phyloP scores from a whole-genome alignment of 768 basidiomycete species.

The Russula olivacea region DNA sequence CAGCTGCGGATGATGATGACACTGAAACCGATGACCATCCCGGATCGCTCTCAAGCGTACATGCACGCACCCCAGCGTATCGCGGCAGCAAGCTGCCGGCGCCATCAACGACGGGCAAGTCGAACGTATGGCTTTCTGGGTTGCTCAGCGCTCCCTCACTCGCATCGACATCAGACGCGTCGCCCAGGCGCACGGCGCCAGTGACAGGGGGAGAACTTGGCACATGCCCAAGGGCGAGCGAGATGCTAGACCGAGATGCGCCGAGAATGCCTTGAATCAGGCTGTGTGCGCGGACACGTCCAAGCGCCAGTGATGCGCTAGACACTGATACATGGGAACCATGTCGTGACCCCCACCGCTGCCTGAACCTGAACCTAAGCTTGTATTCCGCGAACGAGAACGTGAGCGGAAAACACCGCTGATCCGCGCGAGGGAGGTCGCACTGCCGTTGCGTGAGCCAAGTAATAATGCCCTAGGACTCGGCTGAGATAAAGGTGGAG shows the following conservation, averaged over 20 bases:
- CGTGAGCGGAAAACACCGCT: constrained; percentile 26
- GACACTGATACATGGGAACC: constrained; percentile 27
- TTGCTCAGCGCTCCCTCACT: constrained; percentile 43
- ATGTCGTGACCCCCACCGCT: constrained; percentile 28
- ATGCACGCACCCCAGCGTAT: constrained; percentile 14
- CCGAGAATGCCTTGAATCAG: constrained; percentile 58
- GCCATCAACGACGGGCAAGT: constrained; percentile 41
- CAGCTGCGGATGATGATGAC: not conserved
- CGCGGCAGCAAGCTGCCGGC: constrained; percentile 35
- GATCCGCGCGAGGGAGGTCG: constrained; percentile 44
- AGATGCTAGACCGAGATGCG: constrained; percentile 56
- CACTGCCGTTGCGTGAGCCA: constrained; percentile 38
- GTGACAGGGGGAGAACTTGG: not conserved
- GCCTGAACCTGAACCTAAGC: constrained; percentile 16
- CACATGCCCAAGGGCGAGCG: constrained; percentile 40
- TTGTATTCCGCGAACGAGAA: constrained; percentile 9
- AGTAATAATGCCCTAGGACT: constrained; percentile 47
- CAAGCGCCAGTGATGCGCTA: constrained; percentile 29
- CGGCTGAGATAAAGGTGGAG: constrained; percentile 36
- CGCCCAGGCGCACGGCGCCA: not conserved
- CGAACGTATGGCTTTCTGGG: constrained; percentile 72
- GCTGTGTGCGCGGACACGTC: constrained; percentile 58
- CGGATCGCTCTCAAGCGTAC: constrained; percentile 7
- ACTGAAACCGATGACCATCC: constrained; percentile 5
- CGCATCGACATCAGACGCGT: constrained; percentile 39